Evolutionary conservation across 2,329 filamentous ascomycete genomes (phyloP).

Genomic region (Tolypocladium nubicola): DNA sequence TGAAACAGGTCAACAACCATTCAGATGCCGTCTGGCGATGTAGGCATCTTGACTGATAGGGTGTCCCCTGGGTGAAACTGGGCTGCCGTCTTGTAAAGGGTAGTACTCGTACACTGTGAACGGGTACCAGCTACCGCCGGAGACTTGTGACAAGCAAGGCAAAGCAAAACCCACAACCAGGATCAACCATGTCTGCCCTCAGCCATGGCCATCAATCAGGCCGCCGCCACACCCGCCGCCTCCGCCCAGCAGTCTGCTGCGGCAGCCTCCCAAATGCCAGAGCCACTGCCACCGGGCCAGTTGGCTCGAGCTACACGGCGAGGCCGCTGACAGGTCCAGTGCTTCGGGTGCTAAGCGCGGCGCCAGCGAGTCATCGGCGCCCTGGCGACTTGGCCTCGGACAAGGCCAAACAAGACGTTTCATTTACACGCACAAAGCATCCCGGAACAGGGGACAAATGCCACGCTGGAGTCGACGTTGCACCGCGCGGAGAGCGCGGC

Average conservation of each 20-base stretch:
- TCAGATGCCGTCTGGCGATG: neutral
- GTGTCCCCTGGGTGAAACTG: too few species aligned
- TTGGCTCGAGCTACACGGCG: too few species aligned
- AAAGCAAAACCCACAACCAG: neutral
- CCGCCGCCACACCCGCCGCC: constrained; percentile 1
- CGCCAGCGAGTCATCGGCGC: too few species aligned
- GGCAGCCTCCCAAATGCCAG: neutral
- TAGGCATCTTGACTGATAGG: neutral
- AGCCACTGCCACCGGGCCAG: neutral
- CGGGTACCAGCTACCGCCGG: neutral
- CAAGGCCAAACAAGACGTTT: neutral
- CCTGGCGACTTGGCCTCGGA: too few species aligned
- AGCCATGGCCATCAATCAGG: neutral
- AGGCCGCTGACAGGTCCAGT: neutral
- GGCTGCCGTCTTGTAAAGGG: neutral
- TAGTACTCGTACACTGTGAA: neutral
- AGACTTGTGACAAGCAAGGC: neutral
- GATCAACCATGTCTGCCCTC: neutral
- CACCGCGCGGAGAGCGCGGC: neutral
- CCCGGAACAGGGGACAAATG: neutral
- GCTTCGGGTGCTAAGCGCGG: neutral
- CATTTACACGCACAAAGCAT: neutral
- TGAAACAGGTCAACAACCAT: neutral
- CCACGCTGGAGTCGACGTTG: neutral
- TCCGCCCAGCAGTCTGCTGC: neutral